Base-by-base conservation (phyloP, 2,329 filamentous ascomycete genomes). In the Neopestalotiopsis sp. region DNA sequence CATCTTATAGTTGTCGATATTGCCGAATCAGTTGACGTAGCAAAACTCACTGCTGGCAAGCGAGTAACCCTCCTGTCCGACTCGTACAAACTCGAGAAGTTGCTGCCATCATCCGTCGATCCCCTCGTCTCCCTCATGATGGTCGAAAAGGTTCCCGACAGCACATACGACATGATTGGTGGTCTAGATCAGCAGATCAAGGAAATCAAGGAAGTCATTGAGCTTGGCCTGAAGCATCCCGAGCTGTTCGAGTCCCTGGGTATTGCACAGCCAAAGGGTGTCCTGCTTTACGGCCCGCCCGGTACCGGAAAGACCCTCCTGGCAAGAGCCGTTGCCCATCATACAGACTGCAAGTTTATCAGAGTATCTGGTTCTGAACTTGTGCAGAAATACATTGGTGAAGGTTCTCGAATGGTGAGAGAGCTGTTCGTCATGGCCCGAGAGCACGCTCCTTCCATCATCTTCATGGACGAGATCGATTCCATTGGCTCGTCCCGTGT, bases 401-500 rank as follows among this genome's bases (percentile, higher is more conserved):
- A 99, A 81, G 96, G 96, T 78, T 96, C 93, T 75, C 91, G 96
- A 76, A 99, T 99, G 96, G 96, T 99, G 72, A 94, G 96, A 78
- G 96, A 99, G 84, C 88, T 99, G 65, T 99, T 99, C 87, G 93
- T 99, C 80, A 99, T 99, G 96, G 96, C 96, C 34, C 90, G 96
- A 82, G 96, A 99, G 81, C 96, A 99, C 77, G 96, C 96, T 1
- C 96, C 96, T 28, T 97, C 94, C 74, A 99, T 99, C 83, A 99
- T 99, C 83, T 99, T 99, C 87, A 99, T 99, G 96, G 96, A 99
- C 81, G 96, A 99, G 83, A 98, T 99, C 82, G 96, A 99, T 86
- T 97, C 94, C 75, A 99, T 99, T 82, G 96, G 96, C 72, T 98
- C 95, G 42, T 97, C 94, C 70, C 93, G 96, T 83, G 95, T 99